Percentiles rank a stretch among this genome's conserved stretches.
These are phyloP conservation scores for Rhodotorula sphaerocarpa DNA, from an alignment of 768 basidiomycete genomes.

Conservation along the genomic window DNA sequence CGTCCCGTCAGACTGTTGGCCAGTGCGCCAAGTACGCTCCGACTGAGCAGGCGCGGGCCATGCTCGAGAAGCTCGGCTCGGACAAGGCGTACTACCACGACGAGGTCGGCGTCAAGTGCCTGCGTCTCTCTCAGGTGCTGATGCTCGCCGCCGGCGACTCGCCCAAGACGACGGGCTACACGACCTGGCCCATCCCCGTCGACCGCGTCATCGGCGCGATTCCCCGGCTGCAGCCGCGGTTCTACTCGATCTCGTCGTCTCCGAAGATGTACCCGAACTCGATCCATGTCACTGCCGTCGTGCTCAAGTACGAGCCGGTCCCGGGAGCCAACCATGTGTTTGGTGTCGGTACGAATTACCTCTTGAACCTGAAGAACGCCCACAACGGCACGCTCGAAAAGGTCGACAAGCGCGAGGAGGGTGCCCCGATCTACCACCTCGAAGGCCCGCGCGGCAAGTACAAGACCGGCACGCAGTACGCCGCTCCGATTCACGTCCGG, in stretches of 20 bases:
- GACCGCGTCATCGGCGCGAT: conserved; percentile 91
- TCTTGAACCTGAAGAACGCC: conserved; percentile 81
- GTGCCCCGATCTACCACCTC: conserved; percentile 65
- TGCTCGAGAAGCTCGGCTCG: conserved; percentile 65
- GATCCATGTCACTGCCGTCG: conserved; percentile 91
- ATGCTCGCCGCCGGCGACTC: conserved; percentile 79
- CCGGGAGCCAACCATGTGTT: conserved; percentile 59
- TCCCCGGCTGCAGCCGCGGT: conserved; percentile 89
- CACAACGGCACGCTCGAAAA: conserved; percentile 45
- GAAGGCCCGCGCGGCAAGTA: conserved; percentile 85
- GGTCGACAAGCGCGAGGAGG: conserved; percentile 37
- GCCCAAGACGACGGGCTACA: conserved; percentile 60
- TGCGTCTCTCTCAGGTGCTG: conserved; percentile 87
- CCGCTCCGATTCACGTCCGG: conserved; percentile 86
- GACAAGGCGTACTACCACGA: conserved; percentile 78
- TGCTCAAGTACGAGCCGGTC: conserved; percentile 76
- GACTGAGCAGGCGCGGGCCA: conserved; percentile 62
- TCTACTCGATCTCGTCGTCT: conserved; percentile 96
- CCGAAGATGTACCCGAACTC: conserved; percentile 81
- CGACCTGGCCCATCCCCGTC: conserved; percentile 85
- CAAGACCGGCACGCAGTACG: conserved; percentile 57
- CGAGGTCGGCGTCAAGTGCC: conserved; percentile 60
- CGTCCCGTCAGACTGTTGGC: conserved; percentile 86
- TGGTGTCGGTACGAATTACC: conserved; percentile 89
- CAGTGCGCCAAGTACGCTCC: conserved; percentile 82